Evolutionary conservation across 306 rosid species (phyloP), one percentile per base, ranked within the genome.

Genomic region (Fragaria iinumae): DNA sequence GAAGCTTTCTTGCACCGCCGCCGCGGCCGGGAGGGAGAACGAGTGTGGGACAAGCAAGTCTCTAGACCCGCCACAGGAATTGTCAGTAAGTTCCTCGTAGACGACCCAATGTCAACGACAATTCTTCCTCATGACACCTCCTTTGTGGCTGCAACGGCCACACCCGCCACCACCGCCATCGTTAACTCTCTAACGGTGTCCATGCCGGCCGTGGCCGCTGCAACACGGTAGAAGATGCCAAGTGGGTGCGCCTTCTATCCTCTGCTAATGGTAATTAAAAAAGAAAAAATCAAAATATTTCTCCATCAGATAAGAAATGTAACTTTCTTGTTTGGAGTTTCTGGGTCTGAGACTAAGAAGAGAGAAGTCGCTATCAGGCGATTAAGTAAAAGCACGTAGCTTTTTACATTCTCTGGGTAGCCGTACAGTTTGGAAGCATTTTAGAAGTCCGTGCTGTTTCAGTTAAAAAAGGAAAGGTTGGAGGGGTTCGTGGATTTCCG

Each of bases 21-120:
- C 25, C 18, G 2, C 27, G 80, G 32, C 11, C 25, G 14, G 1
- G 69, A 73, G 18, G 74, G 72, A 4, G 75, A 84, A 12, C 59
- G 60, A 4, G 77, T 74, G 2, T 87, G 90, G 90, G 81, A 81
- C 12, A 63, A 23, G 1, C 84, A 53, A 23, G 90, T 87, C 2
- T 71, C 79, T 0, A 72, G 76, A 34, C 88, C 88, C 0, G 82
- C 63, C 6, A 60, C 23, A n/a, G 74, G 25, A 5, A 73, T 81
- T 41, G 72, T 84, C 1, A 29, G 18, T 6, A 53, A 76, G 14
- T 87, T 84, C 62, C 72, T 81, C 11, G 74, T 25, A 50, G 38
- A 74, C 4, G 69, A 71, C 29, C 68, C 75, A 20, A 14, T 63
- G 16, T 32, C 36, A 32, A 25, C 80, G 4, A 18, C 56, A 9